Conservation (phyloP, 257 asterid species). For the Ophiorrhiza pumila region DNA sequence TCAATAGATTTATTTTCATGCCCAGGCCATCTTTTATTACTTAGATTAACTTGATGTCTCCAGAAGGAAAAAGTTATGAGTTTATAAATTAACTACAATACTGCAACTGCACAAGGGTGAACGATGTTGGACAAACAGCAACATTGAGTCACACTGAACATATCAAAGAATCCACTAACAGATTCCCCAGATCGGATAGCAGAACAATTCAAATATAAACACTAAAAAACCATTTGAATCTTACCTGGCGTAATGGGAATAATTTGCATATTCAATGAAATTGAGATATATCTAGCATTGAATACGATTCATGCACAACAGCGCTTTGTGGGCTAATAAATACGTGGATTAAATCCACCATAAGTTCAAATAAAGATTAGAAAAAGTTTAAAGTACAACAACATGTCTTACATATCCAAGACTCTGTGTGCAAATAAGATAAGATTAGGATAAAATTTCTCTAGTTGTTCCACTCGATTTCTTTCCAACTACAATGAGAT, state of each 20-base stretch:
- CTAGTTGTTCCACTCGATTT: conserved; percentile 68
- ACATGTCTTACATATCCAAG: conserved; percentile 75
- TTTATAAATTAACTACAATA: not conserved
- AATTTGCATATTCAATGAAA: conserved; percentile 78
- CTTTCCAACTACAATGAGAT: conserved; percentile 70
- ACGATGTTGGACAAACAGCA: conserved; percentile 2
- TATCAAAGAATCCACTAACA: not conserved
- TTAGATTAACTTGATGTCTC: not conserved
- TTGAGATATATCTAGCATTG: conserved; percentile 28
- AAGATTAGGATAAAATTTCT: conserved; percentile 87
- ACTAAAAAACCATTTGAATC: conserved; percentile 5
- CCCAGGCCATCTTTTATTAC: not conserved
- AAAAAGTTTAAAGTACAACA: not conserved
- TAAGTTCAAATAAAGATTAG: not conserved
- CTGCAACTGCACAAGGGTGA: not conserved
- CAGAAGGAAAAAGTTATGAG: not conserved
- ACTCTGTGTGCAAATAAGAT: conserved; percentile 75
- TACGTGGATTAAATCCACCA: not conserved
- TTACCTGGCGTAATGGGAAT: conserved; percentile 88
- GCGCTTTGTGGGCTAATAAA: not conserved
- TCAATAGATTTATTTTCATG: not conserved
- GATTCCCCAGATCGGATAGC: not conserved
- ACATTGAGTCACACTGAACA: not conserved
- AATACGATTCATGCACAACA: conserved; percentile 5
- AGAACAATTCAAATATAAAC: not conserved